Evolutionary conservation across 768 basidiomycete genomes (phyloP).

Genomic region (Amanita brunnescens): DNA sequence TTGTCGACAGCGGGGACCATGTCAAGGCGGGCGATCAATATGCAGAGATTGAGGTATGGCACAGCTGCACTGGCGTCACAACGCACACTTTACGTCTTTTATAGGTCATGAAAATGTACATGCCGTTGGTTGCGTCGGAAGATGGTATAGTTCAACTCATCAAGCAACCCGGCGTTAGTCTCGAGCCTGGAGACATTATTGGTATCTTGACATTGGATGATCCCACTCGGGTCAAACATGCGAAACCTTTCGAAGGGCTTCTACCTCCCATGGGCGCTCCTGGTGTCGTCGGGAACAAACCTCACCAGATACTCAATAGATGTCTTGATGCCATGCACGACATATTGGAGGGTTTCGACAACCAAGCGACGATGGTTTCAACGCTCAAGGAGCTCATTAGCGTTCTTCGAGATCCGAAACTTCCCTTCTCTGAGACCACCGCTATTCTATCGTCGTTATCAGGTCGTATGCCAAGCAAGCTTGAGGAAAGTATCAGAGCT

Average conservation of each 20-base stretch:
- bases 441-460: conserved; percentile 83
- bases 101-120: conserved; percentile 99
- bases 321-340: conserved; percentile 75
- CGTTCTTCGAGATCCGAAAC: conserved; percentile 74
- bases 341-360: conserved; percentile 95
- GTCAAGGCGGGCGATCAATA: conserved; percentile 95
- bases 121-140: conserved; percentile 92
- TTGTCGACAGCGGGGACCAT: conserved; percentile 96
- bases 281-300: conserved; percentile 78
- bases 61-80: background rate
- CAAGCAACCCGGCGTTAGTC: conserved; percentile 95
- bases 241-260: conserved; percentile 95
- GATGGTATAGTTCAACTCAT: conserved; percentile 92
- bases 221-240: conserved; percentile 92
- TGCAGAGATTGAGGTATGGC: conserved; percentile 88
- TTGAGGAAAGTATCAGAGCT: conserved; percentile 79
- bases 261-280: conserved; percentile 84
- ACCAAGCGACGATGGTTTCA: conserved; percentile 80
- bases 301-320: conserved; percentile 75
- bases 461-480: conserved; percentile 86
- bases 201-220: conserved; percentile 96
- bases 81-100: background rate
- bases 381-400: conserved; percentile 83
- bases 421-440: conserved; percentile 80
- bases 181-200: conserved; percentile 95